Base-by-base conservation (phyloP, 2,329 filamentous ascomycete genomes). In the Hypoxylon sp. region DNA sequence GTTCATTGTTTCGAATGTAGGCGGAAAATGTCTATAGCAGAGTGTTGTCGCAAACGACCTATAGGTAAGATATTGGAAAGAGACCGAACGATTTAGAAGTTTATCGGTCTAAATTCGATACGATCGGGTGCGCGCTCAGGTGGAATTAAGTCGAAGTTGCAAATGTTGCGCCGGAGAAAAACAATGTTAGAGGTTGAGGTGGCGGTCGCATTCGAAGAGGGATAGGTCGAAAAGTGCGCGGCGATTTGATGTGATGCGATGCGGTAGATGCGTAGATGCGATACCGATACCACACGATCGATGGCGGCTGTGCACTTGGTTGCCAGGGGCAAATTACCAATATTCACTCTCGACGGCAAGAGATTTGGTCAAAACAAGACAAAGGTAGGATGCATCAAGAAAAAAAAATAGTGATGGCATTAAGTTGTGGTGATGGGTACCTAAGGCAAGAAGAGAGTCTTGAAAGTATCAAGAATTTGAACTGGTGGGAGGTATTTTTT, bases 1-100 rank as follows among this genome's bases (percentile, higher is more conserved):
- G 59, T 72, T 72, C 73, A 75, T 75, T 37, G 61, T 62, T 51
- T 59, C 47, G 53, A 39, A 22, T 56, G 5, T 19, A n/a, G 28
- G 32, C 22, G 22, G 20, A 24, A 46, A 63, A 46, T 28, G 32
- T 58, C 20, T 52, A 24, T 20, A 50, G 37, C 20, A 56, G 58
- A 43, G 52, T 56, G 56, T 51, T 49, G 55, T 62, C 62, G 62
- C 48, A 64, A 58, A 39, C 32, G n/a, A n/a, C n/a, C n/a, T n/a
- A n/a, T 34, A 34, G 7, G 30, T 52, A 54, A 53, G 43, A 41
- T 50, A 58, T 17, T 24, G 19, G 59, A 50, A 32, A 56, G 56
- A 54, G 41, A 28, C 26, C 48, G 24, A 44, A 32, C 47, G 48
- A 61, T 30, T 41, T 3, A 50, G 32, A 49, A 37, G 34, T 19